A percentile compares a stretch with the other conserved stretches of the same genome.
These are phyloP conservation scores for Diaporthe helianthi DNA, from an alignment of 2,329 filamentous ascomycete genomes.

Conservation along the genomic window DNA sequence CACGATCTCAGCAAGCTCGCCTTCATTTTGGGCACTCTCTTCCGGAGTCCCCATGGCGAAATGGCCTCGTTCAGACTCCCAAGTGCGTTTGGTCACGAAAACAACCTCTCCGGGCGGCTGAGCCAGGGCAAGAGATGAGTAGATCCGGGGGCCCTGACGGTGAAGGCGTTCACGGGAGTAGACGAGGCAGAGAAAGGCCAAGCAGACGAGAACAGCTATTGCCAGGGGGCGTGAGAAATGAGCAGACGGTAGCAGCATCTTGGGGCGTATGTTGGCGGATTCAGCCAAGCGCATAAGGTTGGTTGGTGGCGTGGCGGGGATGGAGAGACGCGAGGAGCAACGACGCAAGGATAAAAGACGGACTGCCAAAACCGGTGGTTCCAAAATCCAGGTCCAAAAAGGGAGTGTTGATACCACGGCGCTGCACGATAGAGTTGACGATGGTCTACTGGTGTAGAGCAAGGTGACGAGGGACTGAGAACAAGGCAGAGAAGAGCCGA, in stretches of 20 bases:
- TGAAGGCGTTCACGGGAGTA: conserved; percentile 27
- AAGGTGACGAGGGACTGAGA: not conserved
- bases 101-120: not conserved
- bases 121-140: conserved; percentile 4
- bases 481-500: not conserved
- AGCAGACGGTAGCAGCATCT: conserved; percentile 33
- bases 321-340: not conserved
- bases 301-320: not conserved
- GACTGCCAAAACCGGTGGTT: conserved; percentile 33
- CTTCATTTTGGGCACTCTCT: not conserved
- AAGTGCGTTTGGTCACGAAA: conserved; percentile 16
- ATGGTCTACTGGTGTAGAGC: conserved; percentile 5
- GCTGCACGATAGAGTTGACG: not conserved
- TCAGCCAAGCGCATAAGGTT: not conserved
- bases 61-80: conserved; percentile 31
- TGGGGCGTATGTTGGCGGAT: not conserved
- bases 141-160: conserved; percentile 17
- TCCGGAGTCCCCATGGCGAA: conserved; percentile 2
- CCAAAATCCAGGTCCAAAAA: conserved; percentile 37
- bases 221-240: conserved; percentile 21
- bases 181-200: conserved; percentile 27
- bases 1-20: not conserved
- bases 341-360: conserved; percentile 11
- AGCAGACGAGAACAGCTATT: conserved; percentile 8
- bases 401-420: not conserved